Conservation (phyloP, 176 grass and related monocot species). For the Juncus effusus region DNA sequence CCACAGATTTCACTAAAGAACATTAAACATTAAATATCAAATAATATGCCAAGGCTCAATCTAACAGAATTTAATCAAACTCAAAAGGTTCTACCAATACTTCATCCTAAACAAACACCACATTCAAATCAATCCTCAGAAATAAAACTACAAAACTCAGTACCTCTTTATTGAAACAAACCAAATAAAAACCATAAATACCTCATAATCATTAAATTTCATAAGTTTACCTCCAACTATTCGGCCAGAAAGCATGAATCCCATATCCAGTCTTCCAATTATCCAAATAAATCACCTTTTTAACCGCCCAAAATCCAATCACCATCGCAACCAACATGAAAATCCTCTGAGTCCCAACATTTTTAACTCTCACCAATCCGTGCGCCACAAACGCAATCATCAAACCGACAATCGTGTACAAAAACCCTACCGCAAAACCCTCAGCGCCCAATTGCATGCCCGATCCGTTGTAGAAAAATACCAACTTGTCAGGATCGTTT, state of each 20-base stretch:
- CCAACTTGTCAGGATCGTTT: slow-evolving; percentile 60
- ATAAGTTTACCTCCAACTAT: slow-evolving; percentile 71
- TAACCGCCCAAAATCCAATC: slow-evolving; percentile 70
- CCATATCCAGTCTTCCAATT: slow-evolving; percentile 99
- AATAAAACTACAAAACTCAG: slow-evolving; percentile 27
- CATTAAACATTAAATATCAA: too few species aligned
- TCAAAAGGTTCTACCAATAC: slow-evolving; percentile 1
- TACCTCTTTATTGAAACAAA: slow-evolving; percentile 5
- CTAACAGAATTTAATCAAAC: background rate
- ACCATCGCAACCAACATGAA: slow-evolving; percentile 63
- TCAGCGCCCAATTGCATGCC: slow-evolving; percentile 88
- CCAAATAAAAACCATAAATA: background rate
- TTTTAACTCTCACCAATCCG: slow-evolving; percentile 51
- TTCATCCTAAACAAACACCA: slow-evolving; percentile 13
- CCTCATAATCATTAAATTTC: background rate
- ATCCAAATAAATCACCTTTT: slow-evolving; percentile 83
- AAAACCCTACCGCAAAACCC: slow-evolving; percentile 74
- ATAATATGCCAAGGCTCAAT: too few species aligned
- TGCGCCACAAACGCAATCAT: slow-evolving; percentile 74
- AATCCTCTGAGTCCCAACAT: slow-evolving; percentile 48
- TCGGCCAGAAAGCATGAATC: slow-evolving; percentile 91
- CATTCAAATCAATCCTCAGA: background rate
- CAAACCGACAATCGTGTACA: slow-evolving; percentile 80
- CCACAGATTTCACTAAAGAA: too few species aligned
- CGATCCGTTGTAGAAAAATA: slow-evolving; percentile 91